These are phyloP conservation scores for Jatropha podagrica DNA, from an alignment of 441 rosid genomes.

Conservation along the genomic window DNA sequence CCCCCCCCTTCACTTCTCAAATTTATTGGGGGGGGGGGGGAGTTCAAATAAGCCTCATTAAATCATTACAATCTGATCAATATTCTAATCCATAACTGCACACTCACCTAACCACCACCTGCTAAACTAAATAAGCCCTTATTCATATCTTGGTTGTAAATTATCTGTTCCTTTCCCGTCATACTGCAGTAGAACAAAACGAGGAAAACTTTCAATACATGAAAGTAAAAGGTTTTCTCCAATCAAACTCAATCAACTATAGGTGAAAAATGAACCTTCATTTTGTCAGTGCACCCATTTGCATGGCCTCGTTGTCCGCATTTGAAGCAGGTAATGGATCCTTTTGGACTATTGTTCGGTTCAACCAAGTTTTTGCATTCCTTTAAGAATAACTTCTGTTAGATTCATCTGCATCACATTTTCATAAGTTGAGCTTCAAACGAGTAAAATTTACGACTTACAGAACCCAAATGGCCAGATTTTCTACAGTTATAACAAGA, in stretches of 20 bases:
- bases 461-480: slow-evolving; percentile 11
- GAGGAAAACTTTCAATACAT: background rate
- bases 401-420: background rate
- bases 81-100: no score
- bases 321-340: slow-evolving; percentile 17
- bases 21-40: no score
- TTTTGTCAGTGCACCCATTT: background rate
- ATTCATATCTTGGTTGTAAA: background rate
- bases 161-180: background rate
- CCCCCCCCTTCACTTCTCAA: no score
- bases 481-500: slow-evolving; percentile 36
- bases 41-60: no score
- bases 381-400: background rate
- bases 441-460: background rate
- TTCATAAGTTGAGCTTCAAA: background rate
- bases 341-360: background rate
- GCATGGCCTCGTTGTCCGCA: slow-evolving; percentile 16
- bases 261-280: background rate
- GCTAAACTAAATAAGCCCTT: no score
- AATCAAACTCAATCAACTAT: background rate
- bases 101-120: no score
- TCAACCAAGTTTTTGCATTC: slow-evolving; percentile 14
- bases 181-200: background rate
- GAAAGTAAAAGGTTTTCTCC: background rate
- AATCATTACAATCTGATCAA: no score